phyloP scores from a whole-genome alignment of 176 grass and related monocot genomes.

The Oryza meyeriana region DNA sequence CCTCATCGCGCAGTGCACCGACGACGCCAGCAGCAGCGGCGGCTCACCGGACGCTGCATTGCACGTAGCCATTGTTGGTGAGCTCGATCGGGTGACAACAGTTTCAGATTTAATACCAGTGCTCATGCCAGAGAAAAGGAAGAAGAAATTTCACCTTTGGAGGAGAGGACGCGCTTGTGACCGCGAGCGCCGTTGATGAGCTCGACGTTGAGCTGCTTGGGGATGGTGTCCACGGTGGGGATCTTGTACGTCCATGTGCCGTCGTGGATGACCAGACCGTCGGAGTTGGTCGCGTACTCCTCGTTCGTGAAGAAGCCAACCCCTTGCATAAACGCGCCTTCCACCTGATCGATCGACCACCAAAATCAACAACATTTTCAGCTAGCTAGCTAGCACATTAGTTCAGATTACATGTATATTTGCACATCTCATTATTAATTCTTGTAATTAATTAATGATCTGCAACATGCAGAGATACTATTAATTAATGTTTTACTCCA shows the following conservation, averaged over 20 bases:
- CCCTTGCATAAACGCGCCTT: constrained; percentile 77
- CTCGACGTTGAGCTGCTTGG: constrained; percentile 77
- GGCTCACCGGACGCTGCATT: constrained; percentile 93
- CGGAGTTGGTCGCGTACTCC: constrained; percentile 61
- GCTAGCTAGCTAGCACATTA: too few relatives aligned
- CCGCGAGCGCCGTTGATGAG: constrained; percentile 58
- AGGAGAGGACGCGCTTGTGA: constrained; percentile 68
- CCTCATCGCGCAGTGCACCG: constrained; percentile 90
- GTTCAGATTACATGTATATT: neutral
- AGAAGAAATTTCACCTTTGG: constrained; percentile 51
- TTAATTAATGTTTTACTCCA: too few relatives aligned
- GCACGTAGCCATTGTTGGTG: too few relatives aligned
- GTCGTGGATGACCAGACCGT: constrained; percentile 63
- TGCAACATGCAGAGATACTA: too few relatives aligned
- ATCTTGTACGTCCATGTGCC: constrained; percentile 92
- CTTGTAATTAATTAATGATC: neutral
- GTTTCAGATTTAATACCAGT: neutral
- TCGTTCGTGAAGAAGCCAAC: constrained; percentile 82
- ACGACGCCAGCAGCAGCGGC: constrained; percentile 74
- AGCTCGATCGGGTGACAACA: neutral
- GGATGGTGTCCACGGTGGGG: constrained; percentile 76
- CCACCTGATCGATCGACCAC: constrained; percentile 44
- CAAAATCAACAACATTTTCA: neutral
- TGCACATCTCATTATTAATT: neutral
- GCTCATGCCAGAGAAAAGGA: neutral